Evolutionary conservation across 768 basidiomycete genomes (phyloP), one percentile per base, ranked within the genome.

Genomic region (Russula abietina): DNA sequence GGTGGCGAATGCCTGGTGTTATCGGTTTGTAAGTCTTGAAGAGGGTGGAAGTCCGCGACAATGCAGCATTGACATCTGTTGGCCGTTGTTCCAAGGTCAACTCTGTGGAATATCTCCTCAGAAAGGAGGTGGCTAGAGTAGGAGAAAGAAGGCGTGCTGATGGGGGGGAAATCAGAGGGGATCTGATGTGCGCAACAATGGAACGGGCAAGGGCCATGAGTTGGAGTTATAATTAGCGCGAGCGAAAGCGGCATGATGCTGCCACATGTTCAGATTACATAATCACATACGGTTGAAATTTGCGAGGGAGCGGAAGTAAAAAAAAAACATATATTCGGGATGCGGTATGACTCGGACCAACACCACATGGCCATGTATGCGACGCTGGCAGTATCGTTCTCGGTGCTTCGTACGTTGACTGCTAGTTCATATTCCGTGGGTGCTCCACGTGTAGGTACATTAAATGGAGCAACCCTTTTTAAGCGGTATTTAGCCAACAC

Each of bases 11-110:
- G 67, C 88, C 84, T 1, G 93, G 93, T 0, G 91, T 85, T 60
- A 93, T 79, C 69, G 93, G 93, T 70, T 94, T 93, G 77, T 91
- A 95, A 24, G 87, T 92, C 76, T 94, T 94, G 80, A 86, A 93
- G 59, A 87, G 76, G 50, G 76, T 76, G 28, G 80, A 74, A 51
- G 79, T 78, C 58, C 85, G 79, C 65, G 80, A 73, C 60, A 86
- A 77, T 16, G 82, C 81, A 19, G 68, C 69, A 53, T 70, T 72
- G 65, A 75, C 69, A 58, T 73, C 71, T 41, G 73, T 68, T 28
- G 78, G 73, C 28, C 68, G 65, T 59, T 70, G 69, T 38, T 67
- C 69, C 33, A 68, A 67, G 11, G 70, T 68, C 2, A 72, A 68
- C 50, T 75, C 75, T 30, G 74, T 75, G 7, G 80, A 79, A 62